Base-by-base conservation (phyloP, 495 filamentous ascomycete species). In the Tetracladium setigerum region DNA sequence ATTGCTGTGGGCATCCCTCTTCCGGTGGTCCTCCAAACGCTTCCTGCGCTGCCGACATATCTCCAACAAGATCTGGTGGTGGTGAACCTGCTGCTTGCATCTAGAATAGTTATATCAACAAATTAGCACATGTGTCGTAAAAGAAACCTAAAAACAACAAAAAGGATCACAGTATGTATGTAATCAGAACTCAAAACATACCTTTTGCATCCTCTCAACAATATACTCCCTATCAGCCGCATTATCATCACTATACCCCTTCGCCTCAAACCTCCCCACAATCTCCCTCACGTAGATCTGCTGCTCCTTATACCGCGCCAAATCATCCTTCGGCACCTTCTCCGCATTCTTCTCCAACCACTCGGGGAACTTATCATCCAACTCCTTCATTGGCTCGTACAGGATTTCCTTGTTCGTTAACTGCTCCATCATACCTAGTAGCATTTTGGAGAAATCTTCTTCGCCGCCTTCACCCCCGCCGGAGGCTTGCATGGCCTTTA, bases 371-470 rank as follows among this genome's bases (percentile, higher is more conserved):
- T 95, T 96, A 18, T 84, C 82, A 59, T 91, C 70, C 50, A 97
- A 65, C 66, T 98, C 94, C 69, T 92, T 95, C 91, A 98, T 96
- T 13, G 92, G 92, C 67, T 96, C 90, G 58, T 98, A 96, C 36
- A 98, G 68, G 48, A 98, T 95, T 59, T 98, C 92, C 70, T 95
- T 97, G 60, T 92, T 94, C 1, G 92, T 96, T 46, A 98, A 70
- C 64, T 98, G 89, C 65, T 97, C 88, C 90, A 98, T 97, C 88
- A 96, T 95, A 22, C 84, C 86, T 71, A 94, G 72, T 27, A 97
- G 74, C 81, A 97, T 85, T 65, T 92, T 90, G 19, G 83, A 86
- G 55, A 96, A 83, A 50, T 95, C 89, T 46, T 90, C 89, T 16
- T 97, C 89, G 45, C 72, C 74, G 14, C 77, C 83, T 13, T 73